Conservation (phyloP, 2,329 filamentous ascomycete species). For the Leptodontidium sp. region DNA sequence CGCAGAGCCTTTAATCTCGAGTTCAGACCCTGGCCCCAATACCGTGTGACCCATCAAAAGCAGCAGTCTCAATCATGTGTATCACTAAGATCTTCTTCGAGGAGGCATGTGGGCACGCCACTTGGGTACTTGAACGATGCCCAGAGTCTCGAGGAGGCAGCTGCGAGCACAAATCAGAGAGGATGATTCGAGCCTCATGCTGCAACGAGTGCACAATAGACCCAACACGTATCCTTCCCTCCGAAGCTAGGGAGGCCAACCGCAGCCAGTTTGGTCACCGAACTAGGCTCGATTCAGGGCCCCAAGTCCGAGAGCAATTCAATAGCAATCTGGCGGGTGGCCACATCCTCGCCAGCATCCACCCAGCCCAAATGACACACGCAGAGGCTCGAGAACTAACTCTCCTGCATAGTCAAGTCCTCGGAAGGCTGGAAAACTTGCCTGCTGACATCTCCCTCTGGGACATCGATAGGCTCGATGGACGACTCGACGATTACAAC, state of each 20-base stretch:
- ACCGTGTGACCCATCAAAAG: neutral
- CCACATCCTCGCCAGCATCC: neutral
- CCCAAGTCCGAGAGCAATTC: neutral
- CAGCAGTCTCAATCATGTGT: neutral
- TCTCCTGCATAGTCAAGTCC: neutral
- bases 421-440: neutral
- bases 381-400: neutral
- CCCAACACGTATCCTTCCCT: neutral
- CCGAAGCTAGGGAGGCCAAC: neutral
- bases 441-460: neutral
- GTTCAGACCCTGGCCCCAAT: neutral
- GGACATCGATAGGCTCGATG: neutral
- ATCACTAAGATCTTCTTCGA: neutral
- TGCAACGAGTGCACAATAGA: neutral
- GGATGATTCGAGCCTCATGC: neutral
- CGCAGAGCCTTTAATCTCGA: neutral
- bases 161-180: constrained; percentile 8
- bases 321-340: neutral
- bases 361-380: neutral
- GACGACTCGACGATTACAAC: neutral
- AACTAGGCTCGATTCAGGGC: neutral
- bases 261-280: neutral
- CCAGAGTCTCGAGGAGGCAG: neutral
- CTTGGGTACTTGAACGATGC: neutral
- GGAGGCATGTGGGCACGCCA: neutral